Evolutionary conservation across 2,329 filamentous ascomycete genomes (phyloP), one percentile per base, ranked within the genome.

Genomic region (Emericellopsis cladophorae): DNA sequence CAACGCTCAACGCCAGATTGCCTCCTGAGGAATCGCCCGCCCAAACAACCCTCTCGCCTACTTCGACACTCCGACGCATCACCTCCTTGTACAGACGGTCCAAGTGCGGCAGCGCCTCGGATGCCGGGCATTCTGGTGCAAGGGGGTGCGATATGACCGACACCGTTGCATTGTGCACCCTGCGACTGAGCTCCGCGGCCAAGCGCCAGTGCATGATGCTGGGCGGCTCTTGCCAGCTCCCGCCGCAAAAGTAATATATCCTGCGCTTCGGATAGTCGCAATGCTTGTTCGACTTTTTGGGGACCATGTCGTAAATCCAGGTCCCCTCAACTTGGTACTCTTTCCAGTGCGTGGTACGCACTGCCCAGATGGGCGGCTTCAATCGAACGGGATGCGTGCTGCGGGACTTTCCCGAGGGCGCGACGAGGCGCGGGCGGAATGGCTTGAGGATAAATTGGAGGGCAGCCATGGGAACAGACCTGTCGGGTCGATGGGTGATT

Each of bases 11-110:
- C 0, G 65, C 60, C 4, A 77, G 57, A 44, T 77, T 78, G 0
- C 65, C 73, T 0, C 74, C 74, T 0, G 72, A 67, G 0, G 68
- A 73, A 41, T 78, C 74, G 1, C 74, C 74, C 1, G 64, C 66
- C 1, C 76, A 56, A 1, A 68, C 61, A 0, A 76, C 57, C 1
- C 51, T 57, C 41, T 74, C 65, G 3, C 54, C 54, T 0, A 44
- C 43, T 0, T 52, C 48, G 0, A 55, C 48, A 0, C 67, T 60
- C n/a, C 61, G 49, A 2, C 47, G 36, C 45, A 76, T 47, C 0
- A 73, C 44, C 0, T 50, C 49, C 0, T 54, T 53, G 44, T 75
- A 72, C 10, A 71, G 57, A 31, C 49, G 59, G 37, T 67, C 45
- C 11, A 76, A 61, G 21, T 57, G 54, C 0, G 72, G 70, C 24